Evolutionary conservation across 768 basidiomycete species (phyloP), one percentile per base, ranked within the genome.

Genomic region (Amylocystis lapponica): DNA sequence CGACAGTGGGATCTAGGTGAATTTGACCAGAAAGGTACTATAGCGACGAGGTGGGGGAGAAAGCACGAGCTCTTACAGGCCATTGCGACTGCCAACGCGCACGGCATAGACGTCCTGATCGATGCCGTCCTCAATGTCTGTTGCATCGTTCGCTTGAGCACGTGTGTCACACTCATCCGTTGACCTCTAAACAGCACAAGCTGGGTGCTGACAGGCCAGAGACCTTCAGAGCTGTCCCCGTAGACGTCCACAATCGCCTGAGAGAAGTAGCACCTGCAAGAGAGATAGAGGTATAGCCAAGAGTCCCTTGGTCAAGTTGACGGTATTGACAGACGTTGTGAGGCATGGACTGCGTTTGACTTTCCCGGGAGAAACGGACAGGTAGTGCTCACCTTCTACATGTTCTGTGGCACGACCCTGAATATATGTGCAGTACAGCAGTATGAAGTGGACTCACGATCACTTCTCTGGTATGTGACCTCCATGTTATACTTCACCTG

Each of bases 271-370:
- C 80, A 0, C 74, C 71, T 10, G 64, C 68, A 39, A 69, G 74
- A 60, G 69, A 83, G 46, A 85, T 95, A 11, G 76, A 84, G 61
- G 92, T 83, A 48, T 23, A 68, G n/a, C n/a, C n/a, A n/a, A n/a
- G n/a, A n/a, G n/a, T n/a, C n/a, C n/a, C n/a, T n/a, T n/a, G n/a
- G n/a, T n/a, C n/a, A n/a, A n/a, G n/a, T n/a, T n/a, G n/a, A n/a
- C n/a, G n/a, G n/a, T n/a, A n/a, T n/a, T n/a, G n/a, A n/a, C n/a
- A n/a, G n/a, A n/a, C n/a, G n/a, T n/a, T n/a, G n/a, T n/a, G 35
- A 89, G 88, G 85, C 75, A 1, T 90, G 88, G 87, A 90, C 89
- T n/a, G 78, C 71, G 0, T 97, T 87, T 59, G 79, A 86, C 48
- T 95, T 89, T 59, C 68, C 78, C n/a, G 86, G 82, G 31, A 70